These are phyloP conservation scores for Conticribra weissflogii DNA, from an alignment of 108 stramenopile species.

Conservation along the genomic window DNA sequence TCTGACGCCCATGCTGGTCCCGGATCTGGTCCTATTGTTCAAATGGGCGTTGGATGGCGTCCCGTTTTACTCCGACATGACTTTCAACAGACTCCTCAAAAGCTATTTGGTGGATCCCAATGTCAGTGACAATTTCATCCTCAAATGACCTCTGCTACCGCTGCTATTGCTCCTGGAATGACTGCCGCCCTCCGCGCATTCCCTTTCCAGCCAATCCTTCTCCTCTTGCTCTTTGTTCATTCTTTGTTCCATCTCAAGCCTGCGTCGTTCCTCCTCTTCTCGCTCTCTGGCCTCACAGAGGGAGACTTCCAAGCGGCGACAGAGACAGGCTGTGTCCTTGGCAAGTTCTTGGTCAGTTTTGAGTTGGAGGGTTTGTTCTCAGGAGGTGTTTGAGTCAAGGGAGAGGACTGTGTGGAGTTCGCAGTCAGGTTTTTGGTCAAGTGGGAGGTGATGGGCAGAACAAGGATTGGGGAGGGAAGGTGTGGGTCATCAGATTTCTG, in stretches of 20 bases:
- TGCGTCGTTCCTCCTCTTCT: slow-evolving; percentile 9
- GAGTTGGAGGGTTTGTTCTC: neutral
- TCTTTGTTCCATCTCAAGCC: slow-evolving; percentile 1
- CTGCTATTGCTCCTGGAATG: too few species aligned
- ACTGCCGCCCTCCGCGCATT: too few species aligned
- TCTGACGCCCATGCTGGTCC: neutral
- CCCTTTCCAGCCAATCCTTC: too few species aligned
- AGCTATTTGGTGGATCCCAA: slow-evolving; percentile 5
- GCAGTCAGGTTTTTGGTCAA: neutral
- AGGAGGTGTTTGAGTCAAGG: slow-evolving; percentile 10
- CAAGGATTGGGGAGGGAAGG: too few species aligned
- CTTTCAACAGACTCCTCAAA: slow-evolving; percentile 6
- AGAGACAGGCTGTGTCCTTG: slow-evolving; percentile 40
- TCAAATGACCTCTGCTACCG: neutral
- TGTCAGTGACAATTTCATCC: neutral
- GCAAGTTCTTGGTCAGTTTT: slow-evolving; percentile 21
- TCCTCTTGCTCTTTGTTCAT: slow-evolving; percentile 7
- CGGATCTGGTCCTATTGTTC: neutral
- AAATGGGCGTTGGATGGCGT: neutral
- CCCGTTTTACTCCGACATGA: neutral
- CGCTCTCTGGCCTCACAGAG: slow-evolving; percentile 6
- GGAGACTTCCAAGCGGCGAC: slow-evolving; percentile 32
- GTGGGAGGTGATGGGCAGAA: too few species aligned
- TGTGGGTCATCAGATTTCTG: too few species aligned
- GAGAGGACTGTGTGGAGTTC: neutral